These are phyloP conservation scores for Jacaranda mimosifolia DNA, from an alignment of 257 asterid species.

Conservation along the genomic window DNA sequence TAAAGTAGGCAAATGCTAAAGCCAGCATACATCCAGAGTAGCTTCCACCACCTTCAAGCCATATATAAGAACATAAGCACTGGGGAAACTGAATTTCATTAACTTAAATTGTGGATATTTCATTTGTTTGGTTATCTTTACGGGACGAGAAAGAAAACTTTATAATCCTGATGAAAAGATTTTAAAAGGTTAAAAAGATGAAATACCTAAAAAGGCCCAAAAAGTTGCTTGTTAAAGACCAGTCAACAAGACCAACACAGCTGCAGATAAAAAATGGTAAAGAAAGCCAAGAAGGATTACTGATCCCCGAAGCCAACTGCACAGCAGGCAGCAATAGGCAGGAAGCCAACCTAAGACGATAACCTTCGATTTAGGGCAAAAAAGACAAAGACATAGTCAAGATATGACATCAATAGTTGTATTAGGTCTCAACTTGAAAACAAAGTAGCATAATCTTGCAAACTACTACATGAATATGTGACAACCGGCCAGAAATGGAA, in stretches of 20 bases:
- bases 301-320: constrained; percentile 94
- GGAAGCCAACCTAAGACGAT: constrained; percentile 90
- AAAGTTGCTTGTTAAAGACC: constrained; percentile 97
- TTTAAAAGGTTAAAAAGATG: constrained; percentile 24
- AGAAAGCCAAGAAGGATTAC: constrained; percentile 99
- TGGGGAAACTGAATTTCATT: constrained; percentile 34
- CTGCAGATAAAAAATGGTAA: constrained; percentile 94
- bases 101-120: constrained; percentile 17
- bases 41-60: constrained; percentile 95
- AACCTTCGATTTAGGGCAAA: constrained; percentile 63
- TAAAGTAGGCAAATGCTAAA: constrained; percentile 78
- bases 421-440: neutral
- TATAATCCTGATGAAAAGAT: constrained; percentile 23
- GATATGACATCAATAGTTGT: constrained; percentile 25
- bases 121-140: neutral
- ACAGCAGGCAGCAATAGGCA: constrained; percentile 95
- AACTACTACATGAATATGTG: constrained; percentile 8
- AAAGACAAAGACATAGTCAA: constrained; percentile 36
- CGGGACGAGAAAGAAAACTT: neutral
- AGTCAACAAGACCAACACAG: constrained; percentile 94
- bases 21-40: constrained; percentile 88
- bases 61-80: constrained; percentile 47
- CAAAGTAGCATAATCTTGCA: neutral
- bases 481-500: constrained; percentile 9
- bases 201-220: constrained; percentile 95